Evolutionary conservation across 257 asterid species (phyloP).

Genomic region (Gentiana straminea): DNA sequence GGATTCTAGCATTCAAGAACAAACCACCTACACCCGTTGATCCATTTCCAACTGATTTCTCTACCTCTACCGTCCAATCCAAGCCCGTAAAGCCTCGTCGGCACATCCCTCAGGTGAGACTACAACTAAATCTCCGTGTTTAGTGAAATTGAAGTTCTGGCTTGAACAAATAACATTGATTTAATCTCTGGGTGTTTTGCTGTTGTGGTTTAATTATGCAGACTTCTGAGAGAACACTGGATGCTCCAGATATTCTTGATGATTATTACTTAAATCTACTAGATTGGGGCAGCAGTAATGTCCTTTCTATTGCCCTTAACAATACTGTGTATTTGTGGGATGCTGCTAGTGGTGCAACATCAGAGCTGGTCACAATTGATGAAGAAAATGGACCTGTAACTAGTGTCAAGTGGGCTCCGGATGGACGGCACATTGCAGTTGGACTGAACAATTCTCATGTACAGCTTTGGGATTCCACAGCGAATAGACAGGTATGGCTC

Average conservation of each 20-base stretch:
- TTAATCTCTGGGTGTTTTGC: slow-evolving; percentile 5
- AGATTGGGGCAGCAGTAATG: slow-evolving; percentile 94
- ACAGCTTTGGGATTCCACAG: slow-evolving; percentile 87
- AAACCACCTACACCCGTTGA: slow-evolving; percentile 70
- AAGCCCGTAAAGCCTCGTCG: slow-evolving; percentile 61
- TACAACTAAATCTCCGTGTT: not conserved
- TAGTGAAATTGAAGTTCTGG: not conserved
- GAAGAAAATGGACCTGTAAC: slow-evolving; percentile 86
- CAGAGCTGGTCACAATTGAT: slow-evolving; percentile 69
- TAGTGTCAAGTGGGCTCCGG: slow-evolving; percentile 95
- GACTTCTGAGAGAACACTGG: slow-evolving; percentile 90
- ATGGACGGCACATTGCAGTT: slow-evolving; percentile 70
- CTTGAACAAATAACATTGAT: not conserved
- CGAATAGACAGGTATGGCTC: slow-evolving; percentile 54
- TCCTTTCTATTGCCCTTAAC: slow-evolving; percentile 87
- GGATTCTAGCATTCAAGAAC: slow-evolving; percentile 85
- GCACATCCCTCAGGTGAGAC: slow-evolving; percentile 77
- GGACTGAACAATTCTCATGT: slow-evolving; percentile 78
- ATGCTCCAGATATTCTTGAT: slow-evolving; percentile 85
- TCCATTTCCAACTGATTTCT: slow-evolving; percentile 38
- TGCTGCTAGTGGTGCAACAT: slow-evolving; percentile 64
- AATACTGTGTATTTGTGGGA: slow-evolving; percentile 82
- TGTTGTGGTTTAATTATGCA: slow-evolving; percentile 21
- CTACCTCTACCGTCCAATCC: slow-evolving; percentile 34
- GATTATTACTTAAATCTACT: slow-evolving; percentile 81